A percentile compares a stretch with the other conserved stretches of the same genome.
phyloP scores from a whole-genome alignment of 495 filamentous ascomycete species.

The Penicillium pancosmium region DNA sequence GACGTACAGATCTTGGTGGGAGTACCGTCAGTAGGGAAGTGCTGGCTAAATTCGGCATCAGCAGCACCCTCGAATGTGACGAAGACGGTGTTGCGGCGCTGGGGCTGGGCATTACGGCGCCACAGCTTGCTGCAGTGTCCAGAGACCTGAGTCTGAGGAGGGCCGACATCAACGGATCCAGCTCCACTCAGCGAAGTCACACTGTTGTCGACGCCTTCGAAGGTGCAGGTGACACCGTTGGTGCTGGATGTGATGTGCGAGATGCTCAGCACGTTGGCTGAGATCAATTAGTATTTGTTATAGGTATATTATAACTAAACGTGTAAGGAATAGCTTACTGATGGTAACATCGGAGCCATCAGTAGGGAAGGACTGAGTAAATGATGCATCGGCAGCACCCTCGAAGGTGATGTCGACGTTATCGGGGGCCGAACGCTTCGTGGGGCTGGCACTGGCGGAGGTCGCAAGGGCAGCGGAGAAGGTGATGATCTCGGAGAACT shows the following conservation, averaged over 20 bases:
- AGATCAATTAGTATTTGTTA: conserved; percentile 1
- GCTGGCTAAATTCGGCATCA: conserved; percentile 19
- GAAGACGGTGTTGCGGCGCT: background rate
- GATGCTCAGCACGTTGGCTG: conserved; percentile 31
- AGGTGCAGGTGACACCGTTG: conserved; percentile 18
- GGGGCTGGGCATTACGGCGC: background rate
- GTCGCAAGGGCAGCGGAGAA: conserved; percentile 16
- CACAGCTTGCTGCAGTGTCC: conserved; percentile 28
- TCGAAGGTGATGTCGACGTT: conserved; percentile 28
- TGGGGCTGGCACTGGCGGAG: conserved; percentile 11
- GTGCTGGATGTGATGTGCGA: conserved; percentile 27
- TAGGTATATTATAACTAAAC: background rate
- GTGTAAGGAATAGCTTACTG: conserved; percentile 14
- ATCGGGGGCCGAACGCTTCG: conserved; percentile 9
- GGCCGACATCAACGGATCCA: conserved; percentile 30
- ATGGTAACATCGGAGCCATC: conserved; percentile 25
- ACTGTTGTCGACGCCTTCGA: conserved; percentile 30
- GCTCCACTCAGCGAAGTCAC: conserved; percentile 25
- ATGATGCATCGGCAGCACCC: conserved; percentile 28
- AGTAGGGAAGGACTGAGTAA: conserved; percentile 28
- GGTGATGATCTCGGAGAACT: conserved; percentile 11
- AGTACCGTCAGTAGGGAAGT: conserved; percentile 15
- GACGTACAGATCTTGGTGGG: conserved; percentile 17
- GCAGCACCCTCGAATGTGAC: conserved; percentile 25
- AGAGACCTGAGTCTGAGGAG: conserved; percentile 42